Base-by-base conservation (phyloP, 1,284 basidiomycete genomes). In the Pseudozyma tsukubaensis region DNA sequence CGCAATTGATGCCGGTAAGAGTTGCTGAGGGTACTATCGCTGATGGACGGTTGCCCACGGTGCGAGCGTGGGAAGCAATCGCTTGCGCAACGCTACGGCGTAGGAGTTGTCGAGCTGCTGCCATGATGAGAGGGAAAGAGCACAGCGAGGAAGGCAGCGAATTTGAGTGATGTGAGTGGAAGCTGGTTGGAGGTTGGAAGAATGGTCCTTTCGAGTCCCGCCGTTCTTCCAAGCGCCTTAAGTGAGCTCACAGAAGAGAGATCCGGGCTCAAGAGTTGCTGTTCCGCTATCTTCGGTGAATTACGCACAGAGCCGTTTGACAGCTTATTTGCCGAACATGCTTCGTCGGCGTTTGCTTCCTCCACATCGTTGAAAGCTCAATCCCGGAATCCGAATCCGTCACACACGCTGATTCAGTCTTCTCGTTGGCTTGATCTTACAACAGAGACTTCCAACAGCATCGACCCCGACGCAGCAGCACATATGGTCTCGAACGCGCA, bases 261-360 rank as follows among this genome's bases (percentile, higher is more conserved):
- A 29, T 29, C 24, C 24, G 24, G 6, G 24, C 24, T 29, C 24
- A n/a, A 39, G 8, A 39, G 24, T 13, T 14, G 47, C 29, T n/a
- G 16, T 49, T 39, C 37, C 37, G 35, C 40, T 47, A 24, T 43
- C 59, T 35, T 53, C 50, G 59, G 60, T 40, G 60, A 56, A 56
- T 55, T 56, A 39, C 12, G 24, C 35, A 32, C 37, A 35, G 40
- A 34, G 6, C 1, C 5, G n/a, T 35, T 36, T 29, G 35, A 18
- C 18, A 7, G 36, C 36, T 58, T 50, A 48, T 35, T 56, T 47
- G 60, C 53, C 53, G 52, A 40, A 32, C 37, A 18, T 19, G 29
- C 24, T 14, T 19, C 16, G 16, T 44, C 55, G 37, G 45, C 16
- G 42, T 43, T 45, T 50, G 54, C 54, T 63, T 40, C 24, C 55